Evolutionary conservation across 139 green algal species (phyloP), one percentile per base, ranked within the genome.

Genomic region (Coelastrella sp.): DNA sequence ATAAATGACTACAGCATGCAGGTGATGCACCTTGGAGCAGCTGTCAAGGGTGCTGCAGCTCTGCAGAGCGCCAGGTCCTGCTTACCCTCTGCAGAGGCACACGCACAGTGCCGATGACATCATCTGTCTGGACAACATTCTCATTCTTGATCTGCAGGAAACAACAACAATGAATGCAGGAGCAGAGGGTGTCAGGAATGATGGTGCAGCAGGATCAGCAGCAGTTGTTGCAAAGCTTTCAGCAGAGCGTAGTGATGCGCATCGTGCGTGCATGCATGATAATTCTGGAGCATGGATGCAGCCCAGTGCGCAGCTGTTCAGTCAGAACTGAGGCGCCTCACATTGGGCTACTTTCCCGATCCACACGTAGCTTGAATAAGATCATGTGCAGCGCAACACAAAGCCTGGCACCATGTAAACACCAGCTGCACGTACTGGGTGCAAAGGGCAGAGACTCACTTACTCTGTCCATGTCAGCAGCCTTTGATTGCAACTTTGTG

Each of bases 111-210:
- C 80, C 80, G 22, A 85, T 85, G 20, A 85, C 20, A 72, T 85
- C 80, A 72, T 85, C 80, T n/a, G 19, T 25, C 19, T 72, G 58
- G 20, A 85, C 58, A 19, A 85, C 58, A 68, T 85, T 85, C 80
- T 85, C 80, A 20, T 85, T 85, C 80, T 85, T 85, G 80, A 85
- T 85, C 80, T 85, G 80, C 58, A 85, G 22, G 8, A 7, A 66
- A 66, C 12, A 81, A 8, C n/a, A 81, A 8, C 74, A n/a, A n/a
- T n/a, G 58, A 7, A 11, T 12, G 70, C 70, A 78, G 70, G 15
- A 78, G 22, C 22, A 24, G 22, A 3, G n/a, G 70, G 70, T 25
- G 7, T 17, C 12, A 17, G 63, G 12, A 72, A 72, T 72, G 63
- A 3, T 49, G 3, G 3, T 49, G 35, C 35, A 49, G 35, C 63